Conservation (phyloP, 1,139 yeast genomes). For the Diutina scorzettiae region DNA sequence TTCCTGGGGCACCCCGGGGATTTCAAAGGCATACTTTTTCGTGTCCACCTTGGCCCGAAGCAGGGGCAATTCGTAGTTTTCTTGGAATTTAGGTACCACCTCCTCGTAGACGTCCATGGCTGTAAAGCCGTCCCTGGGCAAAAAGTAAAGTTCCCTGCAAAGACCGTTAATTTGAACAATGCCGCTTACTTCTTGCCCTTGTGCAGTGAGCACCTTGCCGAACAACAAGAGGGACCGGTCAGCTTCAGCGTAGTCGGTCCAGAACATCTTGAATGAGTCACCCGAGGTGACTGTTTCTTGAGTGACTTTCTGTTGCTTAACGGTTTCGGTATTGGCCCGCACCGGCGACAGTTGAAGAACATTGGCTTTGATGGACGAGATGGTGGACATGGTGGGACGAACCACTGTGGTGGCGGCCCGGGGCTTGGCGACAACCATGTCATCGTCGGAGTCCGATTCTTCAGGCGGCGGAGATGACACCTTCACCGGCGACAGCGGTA, state of each 20-base stretch:
- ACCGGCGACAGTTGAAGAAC: slow-evolving; percentile 17
- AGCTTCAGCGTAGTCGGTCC: slow-evolving; percentile 84
- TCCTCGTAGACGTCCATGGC: slow-evolving; percentile 71
- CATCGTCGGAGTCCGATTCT: slow-evolving; percentile 23
- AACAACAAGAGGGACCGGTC: slow-evolving; percentile 62
- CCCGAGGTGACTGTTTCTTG: slow-evolving; percentile 20
- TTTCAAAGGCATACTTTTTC: slow-evolving; percentile 83
- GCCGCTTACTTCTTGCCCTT: slow-evolving; percentile 55
- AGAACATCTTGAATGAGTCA: slow-evolving; percentile 58
- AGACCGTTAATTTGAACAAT: slow-evolving; percentile 68
- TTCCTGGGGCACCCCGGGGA: slow-evolving; percentile 62
- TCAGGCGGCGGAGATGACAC: not conserved
- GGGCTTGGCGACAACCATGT: slow-evolving; percentile 34
- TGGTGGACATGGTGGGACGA: slow-evolving; percentile 12
- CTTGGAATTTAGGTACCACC: slow-evolving; percentile 51
- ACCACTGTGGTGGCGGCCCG: slow-evolving; percentile 21
- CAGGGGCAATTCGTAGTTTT: slow-evolving; percentile 46
- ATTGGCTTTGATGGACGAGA: slow-evolving; percentile 16
- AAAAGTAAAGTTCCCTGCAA: slow-evolving; percentile 59
- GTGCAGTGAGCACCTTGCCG: slow-evolving; percentile 62
- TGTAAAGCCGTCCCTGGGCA: slow-evolving; percentile 50
- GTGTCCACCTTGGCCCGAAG: slow-evolving; percentile 61
- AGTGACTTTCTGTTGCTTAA: slow-evolving; percentile 35
- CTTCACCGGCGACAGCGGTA: not conserved
- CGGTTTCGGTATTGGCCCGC: slow-evolving; percentile 13